Conservation (phyloP, 73 alveolate genomes). For the Loxodes magnus region DNA sequence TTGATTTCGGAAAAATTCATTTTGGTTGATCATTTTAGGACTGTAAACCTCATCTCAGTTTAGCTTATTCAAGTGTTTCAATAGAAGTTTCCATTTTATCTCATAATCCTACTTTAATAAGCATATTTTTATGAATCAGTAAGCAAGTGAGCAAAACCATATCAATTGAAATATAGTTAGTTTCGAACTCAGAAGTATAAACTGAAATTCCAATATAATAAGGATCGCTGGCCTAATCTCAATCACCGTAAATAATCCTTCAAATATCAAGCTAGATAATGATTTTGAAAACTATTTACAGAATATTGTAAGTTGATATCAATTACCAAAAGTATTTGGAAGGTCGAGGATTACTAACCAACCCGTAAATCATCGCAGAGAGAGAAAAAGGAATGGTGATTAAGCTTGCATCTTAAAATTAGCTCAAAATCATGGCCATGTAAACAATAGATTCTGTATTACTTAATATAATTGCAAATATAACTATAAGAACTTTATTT, state of each 20-base stretch:
- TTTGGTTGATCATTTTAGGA: no score
- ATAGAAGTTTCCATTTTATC: not conserved
- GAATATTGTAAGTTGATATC: no score
- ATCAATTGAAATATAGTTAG: slow-evolving; percentile 1
- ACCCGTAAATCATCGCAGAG: no score
- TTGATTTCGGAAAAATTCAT: slow-evolving; percentile 53
- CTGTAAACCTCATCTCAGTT: no score
- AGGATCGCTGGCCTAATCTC: not conserved
- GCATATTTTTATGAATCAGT: slow-evolving; percentile 3
- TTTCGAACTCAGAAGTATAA: not conserved
- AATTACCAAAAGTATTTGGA: no score
- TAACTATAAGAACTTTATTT: no score
- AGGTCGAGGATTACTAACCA: no score
- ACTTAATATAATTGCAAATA: no score
- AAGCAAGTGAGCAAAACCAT: not conserved
- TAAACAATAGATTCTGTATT: no score
- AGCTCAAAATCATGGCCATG: no score
- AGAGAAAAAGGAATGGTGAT: no score
- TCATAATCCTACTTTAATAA: not conserved
- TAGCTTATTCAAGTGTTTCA: slow-evolving; percentile 11
- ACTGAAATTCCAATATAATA: slow-evolving; percentile 5
- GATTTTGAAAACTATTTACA: not conserved
- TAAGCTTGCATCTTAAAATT: no score
- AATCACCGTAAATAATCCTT: not conserved
- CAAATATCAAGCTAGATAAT: not conserved